Conservation (phyloP, 495 filamentous ascomycete genomes). For the Xylaria grammica region DNA sequence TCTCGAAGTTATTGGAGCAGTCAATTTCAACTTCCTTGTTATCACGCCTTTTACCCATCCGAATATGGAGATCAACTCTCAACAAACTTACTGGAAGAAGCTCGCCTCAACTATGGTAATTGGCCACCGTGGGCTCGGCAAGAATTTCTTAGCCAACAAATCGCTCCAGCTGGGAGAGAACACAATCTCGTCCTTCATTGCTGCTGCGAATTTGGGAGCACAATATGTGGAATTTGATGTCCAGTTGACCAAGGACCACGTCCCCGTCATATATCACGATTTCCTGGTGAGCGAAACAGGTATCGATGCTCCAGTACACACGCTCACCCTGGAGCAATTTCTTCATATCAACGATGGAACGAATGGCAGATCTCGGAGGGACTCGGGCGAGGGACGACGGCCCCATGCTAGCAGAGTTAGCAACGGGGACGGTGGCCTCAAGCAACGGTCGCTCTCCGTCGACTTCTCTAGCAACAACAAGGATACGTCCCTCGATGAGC, state of each 20-base stretch:
- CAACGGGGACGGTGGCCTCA: constrained; percentile 42
- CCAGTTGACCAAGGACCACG: constrained; percentile 96
- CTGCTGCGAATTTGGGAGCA: constrained; percentile 90
- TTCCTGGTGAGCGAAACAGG: constrained; percentile 98
- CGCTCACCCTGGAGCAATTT: constrained; percentile 92
- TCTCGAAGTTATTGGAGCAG: constrained; percentile 87
- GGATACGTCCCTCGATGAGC: constrained; percentile 71
- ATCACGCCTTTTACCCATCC: constrained; percentile 94
- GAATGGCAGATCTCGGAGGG: constrained; percentile 24
- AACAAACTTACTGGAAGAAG: constrained; percentile 94
- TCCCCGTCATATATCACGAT: constrained; percentile 99
- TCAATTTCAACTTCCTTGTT: constrained; percentile 96
- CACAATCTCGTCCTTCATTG: constrained; percentile 92
- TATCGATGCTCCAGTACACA: constrained; percentile 95
- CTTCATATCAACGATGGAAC: constrained; percentile 75
- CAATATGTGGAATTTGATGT: constrained; percentile 95
- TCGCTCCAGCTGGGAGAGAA: constrained; percentile 96
- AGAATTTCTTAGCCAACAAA: constrained; percentile 80
- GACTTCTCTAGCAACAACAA: constrained; percentile 39
- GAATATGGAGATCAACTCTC: constrained; percentile 85
- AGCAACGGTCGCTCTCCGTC: constrained; percentile 55
- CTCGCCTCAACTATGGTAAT: constrained; percentile 78
- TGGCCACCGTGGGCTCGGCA: constrained; percentile 90
- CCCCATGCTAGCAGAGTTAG: constrained; percentile 35
- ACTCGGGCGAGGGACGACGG: constrained; percentile 32